Base-by-base conservation (phyloP, 148 eudicot species). In the Gaultheria prostrata region DNA sequence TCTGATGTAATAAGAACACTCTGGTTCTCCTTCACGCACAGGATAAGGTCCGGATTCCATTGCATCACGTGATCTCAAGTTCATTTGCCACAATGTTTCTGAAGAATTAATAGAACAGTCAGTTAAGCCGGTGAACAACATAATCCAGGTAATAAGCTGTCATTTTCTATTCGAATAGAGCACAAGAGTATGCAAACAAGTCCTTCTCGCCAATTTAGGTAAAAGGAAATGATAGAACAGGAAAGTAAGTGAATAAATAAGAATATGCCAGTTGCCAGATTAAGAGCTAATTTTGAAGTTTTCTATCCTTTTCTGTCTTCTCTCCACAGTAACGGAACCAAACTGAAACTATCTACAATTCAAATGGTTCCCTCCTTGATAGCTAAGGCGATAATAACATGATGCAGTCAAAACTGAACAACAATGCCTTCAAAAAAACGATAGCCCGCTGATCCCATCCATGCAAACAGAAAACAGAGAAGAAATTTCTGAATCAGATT, bases 1-100 rank as follows among this genome's bases (percentile, higher is more conserved):
- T 87, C 99, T 89, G 85, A 93, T 92, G 88, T 94, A 97, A 87
- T 92, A 97, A 21, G 98, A 93, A 90, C 99, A 97, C 82, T 97
- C 98, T 21, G 93, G 93, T 87, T 94, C 98, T 81, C 98, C 98
- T 83, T 95, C 98, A 80, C 95, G 99, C 86, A 93, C 93, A 30
- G 99, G 99, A 77, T 92, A 97, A 32, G 89, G 89, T 76, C 92
- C 97, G 61, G 93, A 77, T 10, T 97, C 97, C 90, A 97, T 91
- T 77, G 86, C 86, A 85, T 92, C 94, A 77, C 84, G 88, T 28
- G 94, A 86, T 86, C 94, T 89, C 78, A 92, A 73, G 87, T 87
- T 94, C 88, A 89, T 88, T 65, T 93, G 91, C 98, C 98, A 93
- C 78, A 94, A 88, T 83, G 90, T 87, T 76, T 92, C 99, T 92